Base-by-base conservation (phyloP, 371 early-diverging fungal genomes). In the Zychaea mexicana region DNA sequence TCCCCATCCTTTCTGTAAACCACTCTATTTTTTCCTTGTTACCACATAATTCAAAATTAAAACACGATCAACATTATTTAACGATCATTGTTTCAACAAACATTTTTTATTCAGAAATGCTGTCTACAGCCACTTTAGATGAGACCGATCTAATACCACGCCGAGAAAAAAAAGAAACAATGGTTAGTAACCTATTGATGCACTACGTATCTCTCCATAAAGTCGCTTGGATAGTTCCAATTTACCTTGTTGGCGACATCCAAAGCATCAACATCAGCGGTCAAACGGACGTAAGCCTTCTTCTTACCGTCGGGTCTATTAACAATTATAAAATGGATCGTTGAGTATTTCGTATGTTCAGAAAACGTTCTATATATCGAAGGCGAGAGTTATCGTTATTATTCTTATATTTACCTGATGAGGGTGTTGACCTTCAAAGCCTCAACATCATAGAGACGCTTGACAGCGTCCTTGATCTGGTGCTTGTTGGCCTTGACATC, bases 251-350 rank as follows among this genome's bases (percentile, higher is more conserved):
- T 94, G 81, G 99, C 99, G 74, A 98, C 93, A 77, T 97, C 97
- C 61, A 97, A 87, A 71, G 99, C 99, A 85, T 96, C 98, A 64
- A 92, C 93, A 75, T 97, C 98, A 69, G 96, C 89, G 64, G 94
- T 86, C 70, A 99, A 90, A 72, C 96, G 97, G 67, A 99, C 97
- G 85, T 94, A 99, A 62, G 99, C 99, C 94, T 99, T 99, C 94
- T 99, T 99, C 79, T 86, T 78, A 65, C 99, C 99, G 71, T 95
- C 94, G 71, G 98, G 97, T 68, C 94, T 90, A 21, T 42, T 36
- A 10, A 36, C 30, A 47, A 27, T 21, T 28, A 52, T 46, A 32
- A 39, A 9, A 36, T n/a, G n/a, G n/a, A n/a, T n/a, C n/a, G n/a
- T n/a, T n/a, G n/a, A n/a, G n/a, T n/a, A n/a, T n/a, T n/a, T n/a